Evolutionary conservation across 1,284 basidiomycete genomes (phyloP), one percentile per base, ranked within the genome.

Genomic region (Rhodotorula sp.): DNA sequence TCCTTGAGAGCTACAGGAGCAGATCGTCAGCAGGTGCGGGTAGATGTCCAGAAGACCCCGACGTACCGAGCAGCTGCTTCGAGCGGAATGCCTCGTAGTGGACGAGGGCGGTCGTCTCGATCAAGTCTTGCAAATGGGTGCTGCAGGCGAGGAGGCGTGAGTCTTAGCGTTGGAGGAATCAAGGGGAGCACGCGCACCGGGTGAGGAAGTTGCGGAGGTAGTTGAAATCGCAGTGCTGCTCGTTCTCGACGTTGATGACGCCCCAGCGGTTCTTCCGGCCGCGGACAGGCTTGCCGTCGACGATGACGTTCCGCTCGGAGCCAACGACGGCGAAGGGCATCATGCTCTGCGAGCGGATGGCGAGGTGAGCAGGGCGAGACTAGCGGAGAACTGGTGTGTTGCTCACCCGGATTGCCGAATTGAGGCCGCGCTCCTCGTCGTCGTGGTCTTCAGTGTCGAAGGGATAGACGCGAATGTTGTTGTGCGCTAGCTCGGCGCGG

Each of bases 11-110:
- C 55, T 57, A 36, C 11, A 27, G n/a, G 32, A 5, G 15, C 8
- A 2, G 29, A 7, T 15, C n/a, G 55, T 27, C 34, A 29, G n/a
- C 22, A 13, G 27, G 30, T 20, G 3, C 19, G 13, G 11, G 39
- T 17, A 13, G 32, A 24, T 6, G 19, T 17, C 32, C 24, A 24
- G 0, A 8, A 3, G 19, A 17, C 11, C 15, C 4, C 53, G n/a
- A 6, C 55, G 1, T 27, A 57, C 55, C 93, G 62, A 95, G 84
- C 74, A 95, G 82, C 84, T 99, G 96, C 85, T 97, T 98, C 78
- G 91, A 94, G 76, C 95, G 89, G 90, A 99, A 99, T 13, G 94
- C 94, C 85, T 99, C 96, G 82, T 99, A 99, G 83, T 99, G 96
- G 80, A 96, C 96, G 82, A 95, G 91, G 13, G 94, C 92, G 4